A percentile compares a stretch with the other conserved stretches of the same genome.
Evolutionary conservation across 1,284 basidiomycete genomes (phyloP).

Genomic region (Tausonia pullulans): DNA sequence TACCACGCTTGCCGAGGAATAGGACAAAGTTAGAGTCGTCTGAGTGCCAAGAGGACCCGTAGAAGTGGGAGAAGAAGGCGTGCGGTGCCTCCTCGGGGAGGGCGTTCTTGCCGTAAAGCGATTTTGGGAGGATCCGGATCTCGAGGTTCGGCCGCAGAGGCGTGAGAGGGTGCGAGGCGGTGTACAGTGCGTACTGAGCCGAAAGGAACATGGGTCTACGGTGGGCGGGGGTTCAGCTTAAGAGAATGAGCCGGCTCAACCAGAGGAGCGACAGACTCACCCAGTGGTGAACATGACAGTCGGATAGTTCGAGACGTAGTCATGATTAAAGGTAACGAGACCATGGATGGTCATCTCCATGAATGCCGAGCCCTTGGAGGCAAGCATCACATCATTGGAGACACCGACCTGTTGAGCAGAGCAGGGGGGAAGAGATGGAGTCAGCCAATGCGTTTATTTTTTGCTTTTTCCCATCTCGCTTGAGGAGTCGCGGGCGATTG

Average conservation of each 20-base stretch:
- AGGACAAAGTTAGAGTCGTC: slow-evolving; percentile 88
- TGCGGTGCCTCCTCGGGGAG: slow-evolving; percentile 70
- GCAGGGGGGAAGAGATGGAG: neutral
- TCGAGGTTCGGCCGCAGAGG: slow-evolving; percentile 46
- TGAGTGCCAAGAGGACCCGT: slow-evolving; percentile 93
- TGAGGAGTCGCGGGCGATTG: no score
- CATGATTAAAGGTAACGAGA: slow-evolving; percentile 83
- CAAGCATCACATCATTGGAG: slow-evolving; percentile 94
- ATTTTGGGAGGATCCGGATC: slow-evolving; percentile 82
- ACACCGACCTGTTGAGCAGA: slow-evolving; percentile 50
- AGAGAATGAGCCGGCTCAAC: neutral
- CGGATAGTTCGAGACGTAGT: slow-evolving; percentile 89
- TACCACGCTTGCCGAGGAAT: slow-evolving; percentile 79
- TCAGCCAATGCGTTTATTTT: neutral
- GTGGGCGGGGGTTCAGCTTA: neutral
- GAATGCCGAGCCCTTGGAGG: slow-evolving; percentile 75
- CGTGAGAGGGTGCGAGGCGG: slow-evolving; percentile 55
- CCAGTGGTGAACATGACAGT: slow-evolving; percentile 99
- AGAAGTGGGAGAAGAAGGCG: slow-evolving; percentile 90
- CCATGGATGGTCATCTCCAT: slow-evolving; percentile 84
- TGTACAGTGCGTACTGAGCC: slow-evolving; percentile 71
- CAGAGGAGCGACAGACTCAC: slow-evolving; percentile 18
- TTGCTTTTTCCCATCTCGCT: no score
- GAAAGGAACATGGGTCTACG: slow-evolving; percentile 71
- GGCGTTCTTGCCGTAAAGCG: slow-evolving; percentile 93